phyloP scores from a whole-genome alignment of 2,329 filamentous ascomycete species.

The Xylaria multiplex region DNA sequence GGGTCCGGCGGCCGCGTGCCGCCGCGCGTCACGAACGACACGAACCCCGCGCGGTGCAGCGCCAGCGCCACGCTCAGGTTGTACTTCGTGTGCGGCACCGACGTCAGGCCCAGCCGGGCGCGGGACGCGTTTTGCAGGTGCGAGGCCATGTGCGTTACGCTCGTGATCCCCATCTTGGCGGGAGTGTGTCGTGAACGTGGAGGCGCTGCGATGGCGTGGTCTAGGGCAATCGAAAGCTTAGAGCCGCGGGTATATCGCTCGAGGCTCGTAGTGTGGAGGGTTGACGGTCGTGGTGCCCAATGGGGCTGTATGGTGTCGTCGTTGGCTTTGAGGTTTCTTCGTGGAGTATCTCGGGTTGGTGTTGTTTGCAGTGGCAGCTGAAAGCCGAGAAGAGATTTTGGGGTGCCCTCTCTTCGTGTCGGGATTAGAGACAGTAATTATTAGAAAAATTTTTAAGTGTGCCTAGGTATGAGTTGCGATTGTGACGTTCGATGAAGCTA shows the following conservation, averaged over 20 bases:
- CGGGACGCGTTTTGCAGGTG: slow-evolving; percentile 90
- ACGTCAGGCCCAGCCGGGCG: slow-evolving; percentile 85
- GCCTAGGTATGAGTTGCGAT: not conserved
- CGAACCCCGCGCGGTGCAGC: slow-evolving; percentile 83
- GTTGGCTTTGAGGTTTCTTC: not conserved
- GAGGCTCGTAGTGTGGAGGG: not conserved
- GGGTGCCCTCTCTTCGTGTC: not conserved
- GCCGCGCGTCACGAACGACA: slow-evolving; percentile 79
- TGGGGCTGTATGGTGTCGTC: slow-evolving; percentile 12
- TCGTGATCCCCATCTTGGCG: slow-evolving; percentile 75
- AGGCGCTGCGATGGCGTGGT: not conserved
- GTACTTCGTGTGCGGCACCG: slow-evolving; percentile 81
- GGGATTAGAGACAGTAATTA: not conserved
- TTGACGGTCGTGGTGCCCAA: not conserved
- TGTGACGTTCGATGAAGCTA: slow-evolving; percentile 36
- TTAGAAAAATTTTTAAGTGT: not conserved
- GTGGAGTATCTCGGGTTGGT: not conserved
- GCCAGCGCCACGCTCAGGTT: slow-evolving; percentile 80
- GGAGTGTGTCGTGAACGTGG: not conserved
- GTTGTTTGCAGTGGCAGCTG: not conserved
- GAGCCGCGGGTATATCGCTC: not conserved
- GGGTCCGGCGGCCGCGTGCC: slow-evolving; percentile 66
- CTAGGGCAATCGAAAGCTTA: not conserved
- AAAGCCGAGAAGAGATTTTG: not conserved
- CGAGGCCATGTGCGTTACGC: slow-evolving; percentile 83